These are phyloP conservation scores for Linnemannia elongata DNA, from an alignment of 192 early-diverging fungal species.

Conservation along the genomic window DNA sequence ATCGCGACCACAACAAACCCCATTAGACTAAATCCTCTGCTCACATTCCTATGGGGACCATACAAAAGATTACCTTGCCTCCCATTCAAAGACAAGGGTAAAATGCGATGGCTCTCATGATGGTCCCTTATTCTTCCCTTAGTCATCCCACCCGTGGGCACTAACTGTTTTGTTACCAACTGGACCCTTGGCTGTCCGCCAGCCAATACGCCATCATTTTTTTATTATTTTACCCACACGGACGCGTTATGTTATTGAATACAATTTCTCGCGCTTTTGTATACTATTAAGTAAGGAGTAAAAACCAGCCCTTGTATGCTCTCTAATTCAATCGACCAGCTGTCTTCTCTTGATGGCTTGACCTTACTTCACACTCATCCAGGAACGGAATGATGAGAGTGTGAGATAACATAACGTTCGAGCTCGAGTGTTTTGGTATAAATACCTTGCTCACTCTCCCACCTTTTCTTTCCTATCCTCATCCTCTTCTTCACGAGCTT, in stretches of 20 bases:
- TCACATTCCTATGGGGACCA: not conserved
- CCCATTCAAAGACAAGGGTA: not conserved
- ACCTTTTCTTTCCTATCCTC: not conserved
- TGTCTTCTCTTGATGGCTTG: not conserved
- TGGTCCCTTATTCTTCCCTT: not conserved
- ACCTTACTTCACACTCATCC: not conserved
- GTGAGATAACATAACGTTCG: not conserved
- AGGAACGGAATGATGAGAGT: not conserved
- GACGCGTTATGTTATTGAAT: not conserved
- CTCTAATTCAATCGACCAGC: not conserved
- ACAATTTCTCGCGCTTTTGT: not conserved
- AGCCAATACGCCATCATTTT: not conserved
- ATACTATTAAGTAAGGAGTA: not conserved
- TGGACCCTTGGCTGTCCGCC: not conserved
- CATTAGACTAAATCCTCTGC: not conserved
- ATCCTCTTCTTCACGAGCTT: conserved; percentile 12
- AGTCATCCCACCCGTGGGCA: conserved; percentile 6
- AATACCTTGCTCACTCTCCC: conserved; percentile 2
- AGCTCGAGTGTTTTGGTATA: not conserved
- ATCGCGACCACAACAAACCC: not conserved
- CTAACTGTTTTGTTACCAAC: not conserved
- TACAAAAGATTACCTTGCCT: not conserved
- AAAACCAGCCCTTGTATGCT: not conserved
- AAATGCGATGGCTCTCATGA: conserved; percentile 5
- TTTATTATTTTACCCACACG: not conserved